Percentiles rank a stretch among this genome's conserved stretches.
phyloP scores from a whole-genome alignment of 2,329 filamentous ascomycete species.

The Chrysosporium queenslandicum region DNA sequence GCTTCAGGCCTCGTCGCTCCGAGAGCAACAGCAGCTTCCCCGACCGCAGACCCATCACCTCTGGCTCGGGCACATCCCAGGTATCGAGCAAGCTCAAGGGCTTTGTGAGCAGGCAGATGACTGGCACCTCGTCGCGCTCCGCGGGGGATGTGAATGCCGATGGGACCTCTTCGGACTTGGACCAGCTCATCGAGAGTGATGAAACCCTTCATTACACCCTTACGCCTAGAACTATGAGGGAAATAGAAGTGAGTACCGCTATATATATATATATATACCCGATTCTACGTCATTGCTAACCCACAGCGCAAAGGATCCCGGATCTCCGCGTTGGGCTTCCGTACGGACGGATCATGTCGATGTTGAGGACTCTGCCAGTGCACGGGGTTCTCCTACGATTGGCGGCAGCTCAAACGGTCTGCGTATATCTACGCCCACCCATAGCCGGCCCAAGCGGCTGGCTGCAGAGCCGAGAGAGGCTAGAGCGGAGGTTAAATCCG shows the following conservation, averaged over 20 bases:
- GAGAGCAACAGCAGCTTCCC: slow-evolving; percentile 29
- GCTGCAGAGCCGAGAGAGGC: slow-evolving; percentile 56
- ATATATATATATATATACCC: too few species aligned
- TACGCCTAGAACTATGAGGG: slow-evolving; percentile 68
- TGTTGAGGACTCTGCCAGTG: not conserved
- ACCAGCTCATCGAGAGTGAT: slow-evolving; percentile 70
- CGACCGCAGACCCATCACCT: slow-evolving; percentile 32
- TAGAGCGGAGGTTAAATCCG: slow-evolving; percentile 58
- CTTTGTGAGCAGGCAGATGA: slow-evolving; percentile 28
- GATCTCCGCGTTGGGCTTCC: slow-evolving; percentile 26
- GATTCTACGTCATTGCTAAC: too few species aligned
- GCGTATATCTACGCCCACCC: slow-evolving; percentile 1
- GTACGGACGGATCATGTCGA: slow-evolving; percentile 26
- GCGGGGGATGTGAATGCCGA: slow-evolving; percentile 31
- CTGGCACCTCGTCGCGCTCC: slow-evolving; percentile 17
- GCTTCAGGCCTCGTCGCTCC: slow-evolving; percentile 26
- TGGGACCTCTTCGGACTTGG: slow-evolving; percentile 60
- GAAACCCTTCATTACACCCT: slow-evolving; percentile 75
- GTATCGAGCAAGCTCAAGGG: slow-evolving; percentile 37
- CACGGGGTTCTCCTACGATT: not conserved
- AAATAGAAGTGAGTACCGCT: slow-evolving; percentile 52
- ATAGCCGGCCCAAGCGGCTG: slow-evolving; percentile 11
- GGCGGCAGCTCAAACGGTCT: slow-evolving; percentile 1
- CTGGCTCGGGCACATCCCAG: slow-evolving; percentile 33
- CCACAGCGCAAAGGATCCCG: slow-evolving; percentile 29